These are phyloP conservation scores for Platanthera guangdongensis DNA, from an alignment of 106 monocot genomes.

Conservation along the genomic window DNA sequence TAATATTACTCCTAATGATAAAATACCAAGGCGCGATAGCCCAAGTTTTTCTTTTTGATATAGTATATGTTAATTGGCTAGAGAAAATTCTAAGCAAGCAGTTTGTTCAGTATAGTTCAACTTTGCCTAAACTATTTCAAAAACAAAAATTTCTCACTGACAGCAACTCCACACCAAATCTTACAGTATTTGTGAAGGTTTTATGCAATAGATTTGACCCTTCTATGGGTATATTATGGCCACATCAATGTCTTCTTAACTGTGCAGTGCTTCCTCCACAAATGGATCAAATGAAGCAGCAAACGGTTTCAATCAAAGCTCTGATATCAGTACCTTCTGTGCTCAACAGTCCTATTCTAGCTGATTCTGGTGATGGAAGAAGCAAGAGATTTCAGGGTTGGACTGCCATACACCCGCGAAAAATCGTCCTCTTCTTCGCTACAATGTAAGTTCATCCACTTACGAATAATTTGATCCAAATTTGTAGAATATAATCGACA, in stretches of 20 bases:
- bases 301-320: conserved; percentile 45
- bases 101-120: too few relatives aligned
- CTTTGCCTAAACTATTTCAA: too few relatives aligned
- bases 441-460: conserved; percentile 57
- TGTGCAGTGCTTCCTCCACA: conserved; percentile 45
- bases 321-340: conserved; percentile 25
- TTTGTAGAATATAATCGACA: background rate
- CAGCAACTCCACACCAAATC: too few relatives aligned
- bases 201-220: too few relatives aligned
- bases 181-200: too few relatives aligned
- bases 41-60: too few relatives aligned
- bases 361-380: conserved; percentile 55
- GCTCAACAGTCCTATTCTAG: conserved; percentile 16
- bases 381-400: conserved; percentile 48
- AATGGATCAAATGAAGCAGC: conserved; percentile 59
- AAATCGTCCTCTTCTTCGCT: conserved; percentile 87
- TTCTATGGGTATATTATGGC: too few relatives aligned
- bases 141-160: background rate
- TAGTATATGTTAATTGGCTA: too few relatives aligned
- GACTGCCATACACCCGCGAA: conserved; percentile 52
- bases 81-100: too few relatives aligned
- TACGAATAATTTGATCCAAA: background rate
- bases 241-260: background rate
- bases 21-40: too few relatives aligned
- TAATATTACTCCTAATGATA: too few relatives aligned